Percentiles rank a stretch among this genome's conserved stretches.
These are phyloP conservation scores for Trypanosoma conorhini DNA, from an alignment of 208 protist genomes.

Conservation along the genomic window DNA sequence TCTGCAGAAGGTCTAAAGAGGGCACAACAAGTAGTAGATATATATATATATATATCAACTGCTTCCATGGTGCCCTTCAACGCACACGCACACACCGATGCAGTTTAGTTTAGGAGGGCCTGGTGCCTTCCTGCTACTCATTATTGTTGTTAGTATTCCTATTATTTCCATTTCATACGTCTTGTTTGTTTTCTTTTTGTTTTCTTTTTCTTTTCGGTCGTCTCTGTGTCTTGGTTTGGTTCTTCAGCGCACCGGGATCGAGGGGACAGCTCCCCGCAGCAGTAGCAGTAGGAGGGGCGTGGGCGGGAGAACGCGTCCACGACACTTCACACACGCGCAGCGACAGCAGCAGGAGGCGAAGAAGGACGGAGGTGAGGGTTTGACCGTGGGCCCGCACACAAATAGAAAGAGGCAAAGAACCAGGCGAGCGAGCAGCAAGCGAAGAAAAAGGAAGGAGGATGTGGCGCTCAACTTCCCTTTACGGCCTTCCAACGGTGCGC, in stretches of 20 bases:
- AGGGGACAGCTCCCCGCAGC: background rate
- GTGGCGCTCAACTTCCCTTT: constrained; percentile 12
- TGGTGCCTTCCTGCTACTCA: no score
- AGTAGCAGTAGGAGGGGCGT: no score
- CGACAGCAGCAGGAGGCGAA: background rate
- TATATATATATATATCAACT: constrained; percentile 3
- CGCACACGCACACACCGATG: no score
- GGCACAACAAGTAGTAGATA: background rate
- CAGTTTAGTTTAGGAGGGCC: background rate
- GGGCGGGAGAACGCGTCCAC: no score
- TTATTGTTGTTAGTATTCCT: background rate
- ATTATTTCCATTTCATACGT: background rate
- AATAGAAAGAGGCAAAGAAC: background rate
- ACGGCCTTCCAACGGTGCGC: constrained; percentile 53
- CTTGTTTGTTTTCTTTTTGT: background rate
- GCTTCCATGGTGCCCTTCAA: no score
- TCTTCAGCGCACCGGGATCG: background rate
- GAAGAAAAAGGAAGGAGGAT: constrained; percentile 2
- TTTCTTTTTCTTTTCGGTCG: constrained; percentile 3
- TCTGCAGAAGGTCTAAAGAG: background rate
- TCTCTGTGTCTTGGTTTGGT: no score
- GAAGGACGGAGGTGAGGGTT: background rate
- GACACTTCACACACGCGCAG: no score
- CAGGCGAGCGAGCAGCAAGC: background rate
- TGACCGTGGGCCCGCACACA: background rate